Evolutionary conservation across 345 rosid genomes (phyloP), one percentile per base, ranked within the genome.

Genomic region (Psidium guajava): DNA sequence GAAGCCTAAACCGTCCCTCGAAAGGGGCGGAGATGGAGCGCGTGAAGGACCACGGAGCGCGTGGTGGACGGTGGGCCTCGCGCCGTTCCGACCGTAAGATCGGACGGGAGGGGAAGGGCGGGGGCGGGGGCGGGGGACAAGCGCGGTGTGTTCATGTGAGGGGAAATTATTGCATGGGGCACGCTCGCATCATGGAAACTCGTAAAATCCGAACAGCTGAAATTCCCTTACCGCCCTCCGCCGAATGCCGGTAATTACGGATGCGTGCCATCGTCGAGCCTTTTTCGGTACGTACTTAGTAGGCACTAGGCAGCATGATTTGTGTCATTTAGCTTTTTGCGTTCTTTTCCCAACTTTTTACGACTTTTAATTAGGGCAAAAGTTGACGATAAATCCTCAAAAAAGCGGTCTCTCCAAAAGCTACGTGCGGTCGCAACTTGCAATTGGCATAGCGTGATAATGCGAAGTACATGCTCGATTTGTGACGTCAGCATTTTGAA

Each of bases 391-490:
- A 10, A 32, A 69, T 8, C 77, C 44, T 18, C 44, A 0, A 69
- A 0, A 69, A 10, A 3, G 18, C 12, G 4, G 2, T 9, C 11
- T 18, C 12, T 21, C 44, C 21, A 4, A 2, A 1, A 8, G 1
- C 77, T 15, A 28, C 18, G 42, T 28, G 21, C 74, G 74, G 21
- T 15, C 3, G 36, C 36, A 36, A 36, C 36, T 36, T 16, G 42
- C 28, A 0, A 6, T 58, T 58, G 6, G 32, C 27, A 12, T 6
- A 13, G 18, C 7, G 8, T 1, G 16, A 25, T 7, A 15, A 58
- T n/a, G 36, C 0, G n/a, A 16, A 1, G 27, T n/a, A n/a, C 27
- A 12, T n/a, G 69, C 69, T n/a, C 0, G 3, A n/a, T 58, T 0
- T n/a, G 36, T 2, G 69, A 58, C 14, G 27, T 58, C 2, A 58